Conservation (phyloP, 2,329 filamentous ascomycete genomes). For the Sclerotinia trifoliorum region DNA sequence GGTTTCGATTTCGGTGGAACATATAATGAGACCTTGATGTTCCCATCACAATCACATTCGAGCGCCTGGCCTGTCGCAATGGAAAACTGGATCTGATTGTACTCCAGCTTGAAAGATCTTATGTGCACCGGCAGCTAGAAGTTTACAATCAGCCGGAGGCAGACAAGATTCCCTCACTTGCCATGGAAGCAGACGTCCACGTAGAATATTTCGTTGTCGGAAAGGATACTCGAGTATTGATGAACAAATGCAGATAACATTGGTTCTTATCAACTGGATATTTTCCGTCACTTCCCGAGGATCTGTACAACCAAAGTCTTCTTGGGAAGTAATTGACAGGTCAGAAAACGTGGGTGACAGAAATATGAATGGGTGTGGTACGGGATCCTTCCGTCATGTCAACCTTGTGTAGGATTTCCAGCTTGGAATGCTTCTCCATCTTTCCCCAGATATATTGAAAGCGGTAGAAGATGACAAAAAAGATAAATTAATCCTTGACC, state of each 20-base stretch:
- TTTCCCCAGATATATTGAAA: background rate
- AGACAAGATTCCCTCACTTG: background rate
- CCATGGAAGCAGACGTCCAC: background rate
- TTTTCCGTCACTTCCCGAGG: background rate
- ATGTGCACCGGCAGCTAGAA: background rate
- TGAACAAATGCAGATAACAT: background rate
- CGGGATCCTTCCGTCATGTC: background rate
- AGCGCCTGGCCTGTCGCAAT: background rate
- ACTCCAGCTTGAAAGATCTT: background rate
- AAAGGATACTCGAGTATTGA: too few relatives aligned
- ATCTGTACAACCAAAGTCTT: background rate
- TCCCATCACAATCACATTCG: too few relatives aligned
- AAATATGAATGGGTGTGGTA: background rate
- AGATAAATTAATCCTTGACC: background rate
- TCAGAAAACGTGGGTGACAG: constrained; percentile 1
- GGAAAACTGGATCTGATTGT: background rate
- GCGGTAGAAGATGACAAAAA: background rate
- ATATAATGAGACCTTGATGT: background rate
- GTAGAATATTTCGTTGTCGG: background rate
- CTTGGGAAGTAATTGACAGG: background rate
- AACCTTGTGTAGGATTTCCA: background rate
- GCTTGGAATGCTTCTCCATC: background rate
- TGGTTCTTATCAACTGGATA: background rate
- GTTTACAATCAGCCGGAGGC: background rate
- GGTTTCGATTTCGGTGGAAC: background rate